These are phyloP conservation scores for Moricandia moricandioides DNA, from an alignment of 345 rosid genomes.

Conservation along the genomic window DNA sequence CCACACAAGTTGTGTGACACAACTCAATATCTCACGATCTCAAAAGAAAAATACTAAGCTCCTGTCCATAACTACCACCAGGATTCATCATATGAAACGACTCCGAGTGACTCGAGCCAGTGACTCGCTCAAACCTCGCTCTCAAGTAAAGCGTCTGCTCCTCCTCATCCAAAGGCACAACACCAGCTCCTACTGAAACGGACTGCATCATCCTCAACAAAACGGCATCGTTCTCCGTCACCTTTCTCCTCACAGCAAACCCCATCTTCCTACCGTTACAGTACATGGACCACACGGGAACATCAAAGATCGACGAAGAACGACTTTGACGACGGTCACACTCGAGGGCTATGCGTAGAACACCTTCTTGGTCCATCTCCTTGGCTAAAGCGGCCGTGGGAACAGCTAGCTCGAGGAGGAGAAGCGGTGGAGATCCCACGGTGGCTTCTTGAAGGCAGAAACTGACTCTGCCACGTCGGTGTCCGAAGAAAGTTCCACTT, in stretches of 20 bases:
- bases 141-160: conserved; percentile 64
- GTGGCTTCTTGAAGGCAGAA: conserved; percentile 73
- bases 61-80: conserved; percentile 63
- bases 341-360: conserved; percentile 68
- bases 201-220: conserved; percentile 72
- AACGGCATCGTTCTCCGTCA: conserved; percentile 45
- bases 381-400: conserved; percentile 72
- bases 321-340: conserved; percentile 43
- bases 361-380: conserved; percentile 71
- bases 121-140: conserved; percentile 66
- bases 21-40: conserved; percentile 45
- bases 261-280: conserved; percentile 87
- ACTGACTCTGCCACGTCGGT: conserved; percentile 75
- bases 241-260: conserved; percentile 58
- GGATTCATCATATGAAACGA: conserved; percentile 86
- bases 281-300: conserved; percentile 79
- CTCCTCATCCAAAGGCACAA: conserved; percentile 45
- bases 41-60: conserved; percentile 68
- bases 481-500: conserved; percentile 82
- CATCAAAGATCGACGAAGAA: conserved; percentile 44
- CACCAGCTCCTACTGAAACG: conserved; percentile 80
- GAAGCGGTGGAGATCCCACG: conserved; percentile 42
- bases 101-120: conserved; percentile 71
- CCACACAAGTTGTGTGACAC: conserved; percentile 27
- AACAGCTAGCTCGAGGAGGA: conserved; percentile 69